Percentiles rank a stretch among this genome's conserved stretches.
Conservation (phyloP, 225 moss, liverwort and hornwort genomes). For the Pseudisothecium myosuroides region DNA sequence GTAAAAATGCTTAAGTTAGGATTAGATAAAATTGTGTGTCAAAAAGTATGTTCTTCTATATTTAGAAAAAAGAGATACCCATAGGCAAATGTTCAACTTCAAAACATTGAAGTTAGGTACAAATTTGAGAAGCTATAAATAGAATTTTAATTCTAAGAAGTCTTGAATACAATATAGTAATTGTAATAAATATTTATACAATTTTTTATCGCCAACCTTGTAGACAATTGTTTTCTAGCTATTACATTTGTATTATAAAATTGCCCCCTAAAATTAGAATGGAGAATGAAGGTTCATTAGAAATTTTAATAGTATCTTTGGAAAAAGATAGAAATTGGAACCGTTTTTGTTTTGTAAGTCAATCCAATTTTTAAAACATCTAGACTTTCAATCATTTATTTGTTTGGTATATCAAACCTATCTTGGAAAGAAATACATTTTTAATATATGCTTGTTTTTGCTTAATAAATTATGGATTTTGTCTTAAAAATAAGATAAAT, state of each 20-base stretch:
- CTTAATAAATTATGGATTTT: background rate
- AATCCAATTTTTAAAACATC: background rate
- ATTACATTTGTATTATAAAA: background rate
- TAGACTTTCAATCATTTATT: background rate
- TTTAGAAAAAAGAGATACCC: background rate
- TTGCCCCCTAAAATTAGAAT: accelerated
- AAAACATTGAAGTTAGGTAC: background rate
- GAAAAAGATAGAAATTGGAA: background rate
- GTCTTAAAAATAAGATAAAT: background rate
- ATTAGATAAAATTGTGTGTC: background rate
- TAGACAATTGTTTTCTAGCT: background rate
- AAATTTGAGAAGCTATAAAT: background rate
- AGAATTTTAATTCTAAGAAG: background rate
- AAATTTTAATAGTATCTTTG: background rate
- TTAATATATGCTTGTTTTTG: background rate
- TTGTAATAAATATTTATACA: background rate
- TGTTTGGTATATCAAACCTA: background rate
- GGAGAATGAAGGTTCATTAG: background rate
- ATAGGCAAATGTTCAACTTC: background rate
- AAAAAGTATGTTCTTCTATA: background rate
- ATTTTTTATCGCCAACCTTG: accelerated
- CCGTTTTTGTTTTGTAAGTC: background rate
- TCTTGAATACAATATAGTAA: background rate
- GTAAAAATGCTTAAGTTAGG: background rate
- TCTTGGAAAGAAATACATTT: too few species aligned